Base-by-base conservation (phyloP, 306 rosid genomes). In the Vicia villosa region DNA sequence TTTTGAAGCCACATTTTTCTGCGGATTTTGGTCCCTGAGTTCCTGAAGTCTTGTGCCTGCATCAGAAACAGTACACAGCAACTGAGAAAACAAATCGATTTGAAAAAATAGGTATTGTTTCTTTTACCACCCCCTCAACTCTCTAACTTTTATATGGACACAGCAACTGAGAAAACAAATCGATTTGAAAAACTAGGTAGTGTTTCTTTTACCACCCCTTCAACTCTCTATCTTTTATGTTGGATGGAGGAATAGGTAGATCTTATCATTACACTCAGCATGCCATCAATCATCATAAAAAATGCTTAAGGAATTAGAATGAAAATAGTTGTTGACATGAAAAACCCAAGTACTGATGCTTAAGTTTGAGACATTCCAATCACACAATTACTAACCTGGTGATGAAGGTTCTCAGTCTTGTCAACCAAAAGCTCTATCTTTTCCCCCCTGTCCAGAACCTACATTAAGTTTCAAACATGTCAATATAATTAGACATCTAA, bases 1-100 rank as follows among this genome's bases (percentile, higher is more conserved):
- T 94, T 94, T 75, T 94, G 96, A 79, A 94, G 86, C 99, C 99
- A 94, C 99, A 94, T 94, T 76, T 87, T 94, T 80, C 99, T 60
- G n/a, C 97, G 89, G 57, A 94, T 91, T 77, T 90, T 82, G 2
- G 99, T 94, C 38, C 99, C 99, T 0, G 89, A 74, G 37, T 68
- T 87, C 74, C 85, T 83, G 36, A 94, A 94, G 76, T 94, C 97
- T 80, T 94, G 97, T 42, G 99, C 99, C 99, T 94, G 89, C 59
- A 61, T 28, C 79, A 43, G 47, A 69, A 47, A 28, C 20, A 52
- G 41, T 30, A 50, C 49, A 14, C 43, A 28, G 16, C 15, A 42
- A 32, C 49, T 63, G 40, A 49, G 32, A 47, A 65, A 66, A 66
- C 32, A 69, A 50, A 12, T 16, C 4, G n/a, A 40, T 51, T 62